Evolutionary conservation across 441 rosid species (phyloP), one percentile per base, ranked within the genome.

Genomic region (Gossypium laxum): DNA sequence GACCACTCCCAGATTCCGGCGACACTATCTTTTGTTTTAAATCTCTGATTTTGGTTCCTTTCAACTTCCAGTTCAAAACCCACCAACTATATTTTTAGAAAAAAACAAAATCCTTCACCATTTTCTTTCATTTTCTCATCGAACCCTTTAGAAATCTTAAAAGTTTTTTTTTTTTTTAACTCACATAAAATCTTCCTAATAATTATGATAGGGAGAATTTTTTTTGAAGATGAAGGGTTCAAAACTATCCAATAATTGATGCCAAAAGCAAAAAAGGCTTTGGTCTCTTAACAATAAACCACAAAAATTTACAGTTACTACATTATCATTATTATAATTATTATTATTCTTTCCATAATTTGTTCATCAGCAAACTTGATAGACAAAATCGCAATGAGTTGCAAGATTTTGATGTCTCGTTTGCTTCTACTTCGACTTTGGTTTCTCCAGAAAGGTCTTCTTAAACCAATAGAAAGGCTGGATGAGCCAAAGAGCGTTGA

Each of bases 381-480:
- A 58, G 51, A 72, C 57, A 65, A 74, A 70, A 66, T 65, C 43
- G 45, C 45, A 34, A 74, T 8, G 52, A 24, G 57, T 48, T 55
- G 30, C 75, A 64, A 63, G 66, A 73, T 19, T 50, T 63, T 18
- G 56, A 62, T 54, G 60, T 32, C 11, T 22, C 10, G 7, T 47
- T 85, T 78, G 81, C 68, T 85, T 84, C 54, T 72, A 81, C 76
- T 85, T 86, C 1, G 84, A 0, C 73, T 71, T 74, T 0, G 77
- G 86, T 76, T 87, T 90, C 80, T 88, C 94, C 0, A 91, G 76
- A 76, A 91, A 89, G 7, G 96, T 91, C 87, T 80, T 93, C 87
- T 85, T 88, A 67, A 93, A 75, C 96, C 96, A 93, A 83, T 72
- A 87, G 77, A 91, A 89, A 1, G 98, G 98, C 94, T 93, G 34